Evolutionary conservation across 2,329 filamentous ascomycete genomes (phyloP).

Genomic region (Ophiocordyceps camponoti-floridani): DNA sequence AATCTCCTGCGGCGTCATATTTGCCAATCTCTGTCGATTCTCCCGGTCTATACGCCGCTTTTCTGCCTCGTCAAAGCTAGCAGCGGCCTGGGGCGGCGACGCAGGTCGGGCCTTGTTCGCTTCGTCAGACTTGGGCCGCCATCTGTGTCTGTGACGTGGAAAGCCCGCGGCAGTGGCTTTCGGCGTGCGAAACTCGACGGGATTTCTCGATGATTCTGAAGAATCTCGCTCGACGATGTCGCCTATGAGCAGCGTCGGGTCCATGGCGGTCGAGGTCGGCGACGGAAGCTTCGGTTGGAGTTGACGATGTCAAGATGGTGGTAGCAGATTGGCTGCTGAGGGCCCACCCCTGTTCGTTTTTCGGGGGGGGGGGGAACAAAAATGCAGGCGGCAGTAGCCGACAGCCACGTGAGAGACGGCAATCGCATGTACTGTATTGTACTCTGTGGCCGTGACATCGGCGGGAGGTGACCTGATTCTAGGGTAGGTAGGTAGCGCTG

Average conservation of each 20-base stretch:
- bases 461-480: too few relatives aligned
- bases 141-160: conserved; percentile 71
- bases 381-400: conserved; percentile 1
- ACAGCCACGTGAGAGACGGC: conserved; percentile 2
- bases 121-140: too few relatives aligned
- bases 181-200: conserved; percentile 38
- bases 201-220: conserved; percentile 34
- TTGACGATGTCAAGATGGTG: neutral
- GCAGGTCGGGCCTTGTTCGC: conserved; percentile 72
- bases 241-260: conserved; percentile 39
- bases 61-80: conserved; percentile 33
- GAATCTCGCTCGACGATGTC: conserved; percentile 74
- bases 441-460: too few relatives aligned
- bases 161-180: conserved; percentile 46
- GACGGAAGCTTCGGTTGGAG: neutral
- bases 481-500: too few relatives aligned
- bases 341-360: too few relatives aligned
- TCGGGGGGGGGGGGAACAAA: too few relatives aligned
- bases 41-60: conserved; percentile 62
- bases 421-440: too few relatives aligned
- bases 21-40: conserved; percentile 53
- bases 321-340: too few relatives aligned
- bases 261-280: conserved; percentile 10
- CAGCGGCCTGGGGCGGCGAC: conserved; percentile 22
- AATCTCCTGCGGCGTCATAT: conserved; percentile 72